phyloP scores from a whole-genome alignment of 805 yeast species.

The Lipomyces yamadae region DNA sequence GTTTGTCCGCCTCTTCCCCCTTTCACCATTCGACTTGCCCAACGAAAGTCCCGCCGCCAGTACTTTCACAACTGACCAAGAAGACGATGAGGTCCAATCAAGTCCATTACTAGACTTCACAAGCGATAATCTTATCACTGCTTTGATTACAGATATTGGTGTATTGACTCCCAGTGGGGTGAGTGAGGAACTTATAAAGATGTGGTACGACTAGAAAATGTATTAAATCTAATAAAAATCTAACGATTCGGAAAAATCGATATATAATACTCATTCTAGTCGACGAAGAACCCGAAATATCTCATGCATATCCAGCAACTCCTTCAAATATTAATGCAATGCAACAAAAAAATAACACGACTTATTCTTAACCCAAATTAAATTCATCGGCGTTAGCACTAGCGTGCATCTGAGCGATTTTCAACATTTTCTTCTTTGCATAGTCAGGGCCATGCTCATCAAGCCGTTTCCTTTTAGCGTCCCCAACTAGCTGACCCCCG shows the following conservation, averaged over 20 bases:
- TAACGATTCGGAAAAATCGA: background rate
- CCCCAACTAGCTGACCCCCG: slow-evolving; percentile 38
- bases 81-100: slow-evolving; percentile 45
- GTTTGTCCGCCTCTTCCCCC: slow-evolving; percentile 93
- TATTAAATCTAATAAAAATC: background rate
- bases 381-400: slow-evolving; percentile 73
- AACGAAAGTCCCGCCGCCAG: slow-evolving; percentile 43
- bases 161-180: slow-evolving; percentile 97
- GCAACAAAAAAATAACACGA: background rate
- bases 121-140: slow-evolving; percentile 93
- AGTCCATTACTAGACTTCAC: slow-evolving; percentile 85
- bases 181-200: slow-evolving; percentile 95
- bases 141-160: slow-evolving; percentile 93
- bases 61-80: slow-evolving; percentile 27
- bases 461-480: slow-evolving; percentile 40
- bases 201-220: slow-evolving; percentile 51
- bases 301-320: background rate
- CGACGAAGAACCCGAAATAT: background rate
- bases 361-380: slow-evolving; percentile 53
- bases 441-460: slow-evolving; percentile 61
- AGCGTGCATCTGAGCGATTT: slow-evolving; percentile 73
- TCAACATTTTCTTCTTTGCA: slow-evolving; percentile 72
- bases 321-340: background rate
- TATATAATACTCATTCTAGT: too few species aligned
- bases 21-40: slow-evolving; percentile 90